Conservation (phyloP, 768 basidiomycete genomes). For the Phallus indusiatus region DNA sequence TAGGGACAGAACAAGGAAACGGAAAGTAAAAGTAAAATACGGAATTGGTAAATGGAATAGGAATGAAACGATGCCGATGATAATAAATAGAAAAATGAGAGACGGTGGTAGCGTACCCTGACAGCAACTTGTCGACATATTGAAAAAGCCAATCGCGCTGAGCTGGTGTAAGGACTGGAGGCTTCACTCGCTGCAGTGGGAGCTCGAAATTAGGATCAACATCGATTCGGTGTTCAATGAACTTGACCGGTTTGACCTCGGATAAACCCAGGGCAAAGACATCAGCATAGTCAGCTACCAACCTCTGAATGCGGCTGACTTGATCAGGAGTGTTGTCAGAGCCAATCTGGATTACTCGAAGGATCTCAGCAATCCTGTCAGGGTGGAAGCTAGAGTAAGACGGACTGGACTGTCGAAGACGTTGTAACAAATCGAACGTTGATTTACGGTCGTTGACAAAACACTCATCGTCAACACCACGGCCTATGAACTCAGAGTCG, state of each 20-base stretch:
- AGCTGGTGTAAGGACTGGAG: constrained; percentile 17
- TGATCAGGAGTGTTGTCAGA: constrained; percentile 22
- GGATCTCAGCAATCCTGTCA: constrained; percentile 13
- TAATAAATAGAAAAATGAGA: too few species aligned
- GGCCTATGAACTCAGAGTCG: too few species aligned
- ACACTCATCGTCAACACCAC: too few species aligned
- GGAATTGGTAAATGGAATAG: too few species aligned
- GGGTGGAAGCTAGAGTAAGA: constrained; percentile 9
- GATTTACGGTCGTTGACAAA: too few species aligned
- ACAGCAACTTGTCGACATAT: constrained; percentile 27
- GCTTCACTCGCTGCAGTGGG: constrained; percentile 23
- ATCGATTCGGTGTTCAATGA: constrained; percentile 25
- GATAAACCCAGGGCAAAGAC: constrained; percentile 29
- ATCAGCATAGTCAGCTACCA: constrained; percentile 27
- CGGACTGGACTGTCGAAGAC: too few species aligned
- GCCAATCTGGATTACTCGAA: constrained; percentile 18
- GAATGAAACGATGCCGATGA: too few species aligned
- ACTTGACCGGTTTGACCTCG: constrained; percentile 26
- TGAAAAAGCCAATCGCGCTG: constrained; percentile 24
- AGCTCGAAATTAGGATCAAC: constrained; percentile 23
- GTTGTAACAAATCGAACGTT: too few species aligned
- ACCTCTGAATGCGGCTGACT: constrained; percentile 10
- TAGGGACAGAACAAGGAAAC: too few species aligned
- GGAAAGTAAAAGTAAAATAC: too few species aligned
- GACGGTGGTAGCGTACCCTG: too few species aligned